Conservation (phyloP, 176 grass and related monocot genomes). For the Poa annua region DNA sequence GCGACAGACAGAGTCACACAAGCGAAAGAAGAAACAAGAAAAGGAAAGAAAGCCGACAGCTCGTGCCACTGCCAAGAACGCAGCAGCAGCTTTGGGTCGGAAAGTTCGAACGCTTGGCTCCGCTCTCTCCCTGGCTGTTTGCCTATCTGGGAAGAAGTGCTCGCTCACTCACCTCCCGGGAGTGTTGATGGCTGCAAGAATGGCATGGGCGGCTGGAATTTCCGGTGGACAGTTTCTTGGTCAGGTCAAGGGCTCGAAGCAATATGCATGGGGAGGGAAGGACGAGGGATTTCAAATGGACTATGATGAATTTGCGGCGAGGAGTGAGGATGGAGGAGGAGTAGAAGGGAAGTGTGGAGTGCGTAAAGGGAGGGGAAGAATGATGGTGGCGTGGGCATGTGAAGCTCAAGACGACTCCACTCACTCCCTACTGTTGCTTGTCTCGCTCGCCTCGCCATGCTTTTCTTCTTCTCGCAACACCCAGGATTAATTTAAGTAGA, state of each 20-base stretch:
- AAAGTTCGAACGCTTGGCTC: background rate
- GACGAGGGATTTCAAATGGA: background rate
- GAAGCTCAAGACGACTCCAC: background rate
- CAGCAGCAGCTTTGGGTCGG: slow-evolving; percentile 14
- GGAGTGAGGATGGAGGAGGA: background rate
- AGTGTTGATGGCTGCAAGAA: background rate
- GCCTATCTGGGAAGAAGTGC: background rate
- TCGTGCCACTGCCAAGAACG: slow-evolving; percentile 13
- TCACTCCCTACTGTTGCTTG: background rate
- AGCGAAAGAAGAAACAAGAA: background rate
- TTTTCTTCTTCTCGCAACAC: too few species aligned
- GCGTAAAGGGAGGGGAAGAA: slow-evolving; percentile 27
- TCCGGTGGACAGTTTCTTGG: background rate
- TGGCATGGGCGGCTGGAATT: background rate
- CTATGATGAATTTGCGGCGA: background rate
- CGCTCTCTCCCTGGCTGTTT: background rate
- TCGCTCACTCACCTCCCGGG: background rate
- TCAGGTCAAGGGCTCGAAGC: background rate
- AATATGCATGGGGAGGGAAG: background rate
- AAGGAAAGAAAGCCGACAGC: background rate
- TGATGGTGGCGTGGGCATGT: slow-evolving; percentile 35
- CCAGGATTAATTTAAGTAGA: too few species aligned
- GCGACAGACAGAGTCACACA: background rate
- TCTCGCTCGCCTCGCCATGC: background rate
- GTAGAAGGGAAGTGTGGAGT: slow-evolving; percentile 31